Conservation (phyloP, 768 basidiomycete species). For the Leucosporidium scottii region DNA sequence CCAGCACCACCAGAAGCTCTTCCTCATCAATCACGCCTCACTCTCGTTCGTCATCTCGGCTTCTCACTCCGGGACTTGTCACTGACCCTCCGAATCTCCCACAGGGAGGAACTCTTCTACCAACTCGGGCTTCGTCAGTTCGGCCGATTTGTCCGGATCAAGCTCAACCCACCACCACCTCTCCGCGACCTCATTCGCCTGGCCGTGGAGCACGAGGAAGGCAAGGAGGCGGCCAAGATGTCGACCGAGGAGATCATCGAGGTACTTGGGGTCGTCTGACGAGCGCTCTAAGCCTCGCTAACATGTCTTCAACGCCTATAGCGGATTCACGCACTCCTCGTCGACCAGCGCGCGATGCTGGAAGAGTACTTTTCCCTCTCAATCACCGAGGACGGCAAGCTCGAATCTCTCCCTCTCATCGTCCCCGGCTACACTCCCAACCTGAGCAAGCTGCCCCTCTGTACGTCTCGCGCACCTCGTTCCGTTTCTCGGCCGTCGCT, state of each 20-base stretch:
- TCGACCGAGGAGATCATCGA: conserved; percentile 60
- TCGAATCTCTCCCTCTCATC: conserved; percentile 75
- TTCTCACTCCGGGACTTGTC: neutral
- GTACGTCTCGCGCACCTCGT: conserved; percentile 45
- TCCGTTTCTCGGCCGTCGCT: neutral
- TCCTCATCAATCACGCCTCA: conserved; percentile 75
- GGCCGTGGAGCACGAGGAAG: conserved; percentile 68
- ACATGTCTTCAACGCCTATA: neutral
- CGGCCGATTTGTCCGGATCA: conserved; percentile 66
- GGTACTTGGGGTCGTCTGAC: conserved; percentile 45
- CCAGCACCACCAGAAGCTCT: conserved; percentile 81
- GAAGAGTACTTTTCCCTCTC: conserved; percentile 79
- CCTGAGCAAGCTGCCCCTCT: conserved; percentile 77
- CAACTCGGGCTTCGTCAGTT: conserved; percentile 89
- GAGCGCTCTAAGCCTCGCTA: too few species aligned
- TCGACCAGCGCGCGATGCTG: conserved; percentile 61
- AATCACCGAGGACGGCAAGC: conserved; percentile 55
- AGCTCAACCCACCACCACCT: conserved; percentile 73
- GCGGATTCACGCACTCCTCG: conserved; percentile 29
- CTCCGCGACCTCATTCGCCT: conserved; percentile 64
- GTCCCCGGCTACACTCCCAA: conserved; percentile 84
- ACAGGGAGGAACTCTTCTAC: conserved; percentile 88
- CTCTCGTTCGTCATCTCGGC: conserved; percentile 56
- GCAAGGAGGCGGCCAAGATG: conserved; percentile 50
- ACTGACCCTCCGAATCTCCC: neutral